A percentile compares a stretch with the other conserved stretches of the same genome.
phyloP scores from a whole-genome alignment of 257 asterid genomes.

The Primulina huaijiensis region DNA sequence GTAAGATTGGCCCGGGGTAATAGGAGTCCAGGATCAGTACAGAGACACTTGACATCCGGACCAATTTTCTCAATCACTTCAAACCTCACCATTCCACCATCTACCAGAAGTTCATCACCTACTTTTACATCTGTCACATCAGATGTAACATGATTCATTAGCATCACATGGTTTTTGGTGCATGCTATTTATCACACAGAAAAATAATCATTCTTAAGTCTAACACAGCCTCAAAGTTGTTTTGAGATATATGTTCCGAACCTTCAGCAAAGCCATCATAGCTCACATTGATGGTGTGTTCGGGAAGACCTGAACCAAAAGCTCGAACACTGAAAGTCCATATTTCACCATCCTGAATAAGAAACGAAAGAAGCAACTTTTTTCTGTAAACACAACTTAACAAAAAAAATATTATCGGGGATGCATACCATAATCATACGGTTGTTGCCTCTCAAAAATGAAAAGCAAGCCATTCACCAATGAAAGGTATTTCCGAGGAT shows the following conservation, averaged over 20 bases:
- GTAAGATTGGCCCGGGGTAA: slow-evolving; percentile 96
- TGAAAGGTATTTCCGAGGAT: not conserved
- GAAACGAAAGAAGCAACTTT: slow-evolving; percentile 23
- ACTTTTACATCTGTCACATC: slow-evolving; percentile 65
- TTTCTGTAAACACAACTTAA: slow-evolving; percentile 10
- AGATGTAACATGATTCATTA: slow-evolving; percentile 15
- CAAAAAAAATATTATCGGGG: not conserved
- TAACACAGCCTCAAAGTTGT: not conserved
- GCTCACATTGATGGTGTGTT: slow-evolving; percentile 72
- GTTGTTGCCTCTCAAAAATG: not conserved
- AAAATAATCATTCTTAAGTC: not conserved
- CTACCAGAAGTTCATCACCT: slow-evolving; percentile 94
- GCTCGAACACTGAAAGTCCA: slow-evolving; percentile 98
- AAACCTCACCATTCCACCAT: slow-evolving; percentile 99
- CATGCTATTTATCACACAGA: slow-evolving; percentile 17
- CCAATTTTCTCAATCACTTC: slow-evolving; percentile 95
- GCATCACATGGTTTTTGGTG: slow-evolving; percentile 8
- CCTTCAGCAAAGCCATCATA: slow-evolving; percentile 99
- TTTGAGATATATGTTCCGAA: slow-evolving; percentile 20
- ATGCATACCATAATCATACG: slow-evolving; percentile 3
- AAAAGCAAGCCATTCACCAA: slow-evolving; percentile 11
- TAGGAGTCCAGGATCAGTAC: slow-evolving; percentile 96
- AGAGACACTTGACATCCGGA: slow-evolving; percentile 92
- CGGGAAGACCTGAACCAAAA: slow-evolving; percentile 73
- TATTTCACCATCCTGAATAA: slow-evolving; percentile 85